A percentile compares a stretch with the other conserved stretches of the same genome.
These are phyloP conservation scores for Marchantia polymorpha DNA, from an alignment of 225 moss, liverwort and hornwort genomes.

Conservation along the genomic window DNA sequence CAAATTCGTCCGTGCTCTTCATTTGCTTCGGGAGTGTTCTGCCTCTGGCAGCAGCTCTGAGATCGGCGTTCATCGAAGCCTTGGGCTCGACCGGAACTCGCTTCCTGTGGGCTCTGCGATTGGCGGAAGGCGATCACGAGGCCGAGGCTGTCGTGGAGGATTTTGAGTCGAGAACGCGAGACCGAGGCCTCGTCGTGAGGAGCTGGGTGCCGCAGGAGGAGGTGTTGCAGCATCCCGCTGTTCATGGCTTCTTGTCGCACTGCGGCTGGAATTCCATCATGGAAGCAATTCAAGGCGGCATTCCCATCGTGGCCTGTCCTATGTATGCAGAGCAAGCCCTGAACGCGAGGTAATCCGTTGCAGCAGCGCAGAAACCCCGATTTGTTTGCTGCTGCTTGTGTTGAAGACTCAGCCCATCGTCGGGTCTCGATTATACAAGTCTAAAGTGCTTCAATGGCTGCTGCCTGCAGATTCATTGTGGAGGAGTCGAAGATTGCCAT, in stretches of 20 bases:
- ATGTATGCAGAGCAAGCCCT: conserved; percentile 37
- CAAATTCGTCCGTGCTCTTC: conserved; percentile 24
- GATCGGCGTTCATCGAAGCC: conserved; percentile 24
- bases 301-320: conserved; percentile 40
- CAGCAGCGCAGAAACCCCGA: neutral
- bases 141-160: conserved; percentile 15
- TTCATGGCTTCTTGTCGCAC: conserved; percentile 37
- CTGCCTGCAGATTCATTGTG: conserved; percentile 5
- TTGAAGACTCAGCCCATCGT: neutral
- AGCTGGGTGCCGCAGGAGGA: conserved; percentile 30
- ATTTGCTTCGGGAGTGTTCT: conserved; percentile 31
- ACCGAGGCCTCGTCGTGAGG: conserved; percentile 24
- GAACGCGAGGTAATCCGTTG: conserved; percentile 20
- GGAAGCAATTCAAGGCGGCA: conserved; percentile 32
- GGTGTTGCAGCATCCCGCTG: conserved; percentile 30
- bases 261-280: conserved; percentile 44
- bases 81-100: conserved; percentile 11
- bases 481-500: neutral
- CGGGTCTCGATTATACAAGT: neutral
- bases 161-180: conserved; percentile 20
- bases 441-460: neutral
- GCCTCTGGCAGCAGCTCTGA: neutral
- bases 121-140: neutral
- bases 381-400: neutral
- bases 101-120: conserved; percentile 37